Evolutionary conservation across 345 rosid genomes (phyloP).

Genomic region (Mallotus nudiflorus): DNA sequence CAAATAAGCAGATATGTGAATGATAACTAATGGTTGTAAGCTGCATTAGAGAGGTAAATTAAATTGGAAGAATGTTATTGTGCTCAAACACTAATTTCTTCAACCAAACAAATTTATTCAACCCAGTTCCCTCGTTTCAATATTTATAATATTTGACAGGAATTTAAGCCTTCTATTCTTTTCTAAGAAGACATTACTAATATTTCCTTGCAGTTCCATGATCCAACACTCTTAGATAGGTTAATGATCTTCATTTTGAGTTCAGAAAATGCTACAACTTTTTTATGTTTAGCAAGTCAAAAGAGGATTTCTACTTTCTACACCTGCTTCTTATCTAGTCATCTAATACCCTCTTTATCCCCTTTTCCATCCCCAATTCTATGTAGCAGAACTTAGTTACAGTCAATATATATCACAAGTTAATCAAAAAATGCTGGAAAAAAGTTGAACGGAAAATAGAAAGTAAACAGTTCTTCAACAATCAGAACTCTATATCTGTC

Average conservation of each 20-base stretch:
- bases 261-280: not conserved
- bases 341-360: not conserved
- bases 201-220: not conserved
- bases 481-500: no score
- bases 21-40: not conserved
- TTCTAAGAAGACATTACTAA: no score
- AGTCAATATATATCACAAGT: no score
- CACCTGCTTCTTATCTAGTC: not conserved
- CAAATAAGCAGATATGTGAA: not conserved
- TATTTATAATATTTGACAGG: not conserved
- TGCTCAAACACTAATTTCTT: not conserved
- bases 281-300: no score
- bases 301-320: no score
- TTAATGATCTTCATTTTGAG: not conserved
- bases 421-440: no score
- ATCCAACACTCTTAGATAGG: not conserved
- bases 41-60: not conserved
- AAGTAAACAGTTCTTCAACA: no score
- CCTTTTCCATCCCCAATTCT: not conserved
- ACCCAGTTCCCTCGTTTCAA: not conserved
- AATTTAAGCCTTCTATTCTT: not conserved
- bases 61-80: not conserved
- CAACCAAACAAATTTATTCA: not conserved
- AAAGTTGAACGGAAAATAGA: no score
- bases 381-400: no score